Evolutionary conservation across 306 rosid species (phyloP).

Genomic region (Luffa acutangula): DNA sequence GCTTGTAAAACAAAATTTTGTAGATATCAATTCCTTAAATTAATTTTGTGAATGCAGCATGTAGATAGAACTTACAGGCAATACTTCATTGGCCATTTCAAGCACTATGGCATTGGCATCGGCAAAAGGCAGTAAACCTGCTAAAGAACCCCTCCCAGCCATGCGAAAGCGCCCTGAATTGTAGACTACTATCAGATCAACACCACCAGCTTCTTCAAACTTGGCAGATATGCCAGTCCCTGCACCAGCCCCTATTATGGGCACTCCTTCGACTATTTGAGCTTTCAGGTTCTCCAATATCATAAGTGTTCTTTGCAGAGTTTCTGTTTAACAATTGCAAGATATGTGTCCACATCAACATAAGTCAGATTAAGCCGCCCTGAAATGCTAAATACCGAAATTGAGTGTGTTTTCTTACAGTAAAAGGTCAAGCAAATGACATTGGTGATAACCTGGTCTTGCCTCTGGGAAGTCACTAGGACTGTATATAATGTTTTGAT

Average conservation of each 20-base stretch:
- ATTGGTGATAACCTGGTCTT: slow-evolving; percentile 51
- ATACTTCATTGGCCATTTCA: slow-evolving; percentile 91
- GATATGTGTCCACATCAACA: background rate
- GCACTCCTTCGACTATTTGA: slow-evolving; percentile 53
- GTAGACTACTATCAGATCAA: slow-evolving; percentile 79
- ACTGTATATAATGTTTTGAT: slow-evolving; percentile 25
- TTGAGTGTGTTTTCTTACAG: background rate
- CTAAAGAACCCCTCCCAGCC: slow-evolving; percentile 95
- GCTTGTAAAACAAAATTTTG: background rate
- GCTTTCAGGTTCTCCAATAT: slow-evolving; percentile 60
- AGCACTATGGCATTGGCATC: slow-evolving; percentile 92
- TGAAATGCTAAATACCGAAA: background rate
- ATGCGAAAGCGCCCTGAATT: slow-evolving; percentile 93
- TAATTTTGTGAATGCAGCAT: slow-evolving; percentile 14
- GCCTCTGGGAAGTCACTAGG: slow-evolving; percentile 79
- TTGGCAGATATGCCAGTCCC: slow-evolving; percentile 97
- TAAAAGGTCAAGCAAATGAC: background rate
- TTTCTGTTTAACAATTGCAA: slow-evolving; percentile 40
- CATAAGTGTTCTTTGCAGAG: slow-evolving; percentile 49
- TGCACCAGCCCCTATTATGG: slow-evolving; percentile 89
- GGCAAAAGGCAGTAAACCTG: slow-evolving; percentile 85
- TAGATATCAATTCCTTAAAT: slow-evolving; percentile 7
- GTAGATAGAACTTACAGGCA: slow-evolving; percentile 51
- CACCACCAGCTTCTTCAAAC: slow-evolving; percentile 94
- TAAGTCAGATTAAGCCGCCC: background rate